A percentile compares a stretch with the other conserved stretches of the same genome.
phyloP scores from a whole-genome alignment of 768 basidiomycete species.

The Leccinum imitatum region DNA sequence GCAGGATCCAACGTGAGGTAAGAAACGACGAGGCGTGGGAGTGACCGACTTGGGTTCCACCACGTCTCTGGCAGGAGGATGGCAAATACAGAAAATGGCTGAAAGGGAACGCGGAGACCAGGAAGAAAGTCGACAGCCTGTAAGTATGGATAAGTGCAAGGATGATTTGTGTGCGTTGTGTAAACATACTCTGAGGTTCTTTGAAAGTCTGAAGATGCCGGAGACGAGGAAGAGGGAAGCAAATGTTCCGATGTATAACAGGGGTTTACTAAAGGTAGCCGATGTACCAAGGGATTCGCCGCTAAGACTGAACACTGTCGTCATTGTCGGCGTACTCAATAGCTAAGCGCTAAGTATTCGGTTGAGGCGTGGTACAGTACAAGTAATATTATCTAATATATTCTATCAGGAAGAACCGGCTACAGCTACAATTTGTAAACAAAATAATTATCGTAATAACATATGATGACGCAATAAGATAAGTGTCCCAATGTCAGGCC shows the following conservation, averaged over 20 bases:
- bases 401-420: not conserved
- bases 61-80: slow-evolving; percentile 16
- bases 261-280: not conserved
- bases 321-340: too few relatives aligned
- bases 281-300: not conserved
- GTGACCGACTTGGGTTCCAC: slow-evolving; percentile 21
- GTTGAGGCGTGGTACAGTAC: not conserved
- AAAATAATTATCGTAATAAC: not conserved
- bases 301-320: not conserved
- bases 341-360: too few relatives aligned
- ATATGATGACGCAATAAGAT: not conserved
- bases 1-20: not conserved
- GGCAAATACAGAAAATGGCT: slow-evolving; percentile 9
- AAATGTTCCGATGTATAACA: not conserved
- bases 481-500: not conserved
- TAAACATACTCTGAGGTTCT: slow-evolving; percentile 17
- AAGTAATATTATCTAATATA: not conserved
- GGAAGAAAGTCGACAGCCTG: slow-evolving; percentile 20
- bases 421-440: not conserved
- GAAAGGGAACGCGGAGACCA: slow-evolving; percentile 22
- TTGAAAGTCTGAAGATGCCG: slow-evolving; percentile 12
- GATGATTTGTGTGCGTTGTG: not conserved
- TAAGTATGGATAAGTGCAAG: not conserved
- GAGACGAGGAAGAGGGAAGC: slow-evolving; percentile 11
- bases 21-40: not conserved